Base-by-base conservation (phyloP, 2,329 filamentous ascomycete species). In the Acrodontium crateriforme region DNA sequence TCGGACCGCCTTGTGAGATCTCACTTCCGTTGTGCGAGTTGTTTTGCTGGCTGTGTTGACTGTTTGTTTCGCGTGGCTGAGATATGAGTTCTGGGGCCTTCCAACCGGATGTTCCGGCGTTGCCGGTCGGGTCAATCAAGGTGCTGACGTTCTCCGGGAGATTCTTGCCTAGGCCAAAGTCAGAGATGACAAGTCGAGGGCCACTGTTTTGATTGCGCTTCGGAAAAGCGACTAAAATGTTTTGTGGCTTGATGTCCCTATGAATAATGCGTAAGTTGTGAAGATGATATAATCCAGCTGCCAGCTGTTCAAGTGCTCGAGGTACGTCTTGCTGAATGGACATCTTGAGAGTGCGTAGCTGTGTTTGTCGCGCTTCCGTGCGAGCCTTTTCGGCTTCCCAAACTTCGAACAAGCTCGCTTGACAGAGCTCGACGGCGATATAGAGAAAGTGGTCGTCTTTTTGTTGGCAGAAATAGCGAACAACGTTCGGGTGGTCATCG, bases 121-220 rank as follows among this genome's bases (percentile, higher is more conserved):
- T 82, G 9, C 84, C 84, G 0, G 87, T 95, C 3, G 87, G 94
- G 6, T 89, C 85, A 21, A 87, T 79, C 50, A 95, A 85, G 0
- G 87, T 95, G 31, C 84, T 93, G 50, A 93, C 84, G 5, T 85
- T 84, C 30, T 83, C 83, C 39, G 94, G 89, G 10, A 98, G 62
- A 48, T 94, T 95, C 64, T 95, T 98, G 54, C 89, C 95, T 1
- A 98, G 70, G 5, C 89, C 89, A 56, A 98, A 98, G 53, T 98
- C 89, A 0, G 89, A 95, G 18, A 98, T 93, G 4, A 98, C 71
- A 19, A 98, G 67, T n/a, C 87, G 77, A 14, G 84, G 76, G 18
- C 67, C 71, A 10, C 34, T 40, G 22, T 71, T 71, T 42, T 77
- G 74, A 40, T 68, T 74, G 60, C 77, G 74, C 32, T 71, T 69